Conservation (phyloP, 1,284 basidiomycete genomes). For the Cryptococcus sp. region DNA sequence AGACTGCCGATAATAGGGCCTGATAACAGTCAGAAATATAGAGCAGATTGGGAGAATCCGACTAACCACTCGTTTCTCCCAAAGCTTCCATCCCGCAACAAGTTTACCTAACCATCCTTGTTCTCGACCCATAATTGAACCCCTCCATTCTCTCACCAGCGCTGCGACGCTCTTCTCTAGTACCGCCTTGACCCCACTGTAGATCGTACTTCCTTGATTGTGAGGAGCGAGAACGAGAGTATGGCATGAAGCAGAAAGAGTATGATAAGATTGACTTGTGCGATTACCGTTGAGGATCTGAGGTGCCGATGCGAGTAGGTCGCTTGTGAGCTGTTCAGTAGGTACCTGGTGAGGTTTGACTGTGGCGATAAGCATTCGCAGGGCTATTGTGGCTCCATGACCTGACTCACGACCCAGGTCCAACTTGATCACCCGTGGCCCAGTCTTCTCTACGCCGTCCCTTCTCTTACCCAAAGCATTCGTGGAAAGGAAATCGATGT, state of each 20-base stretch:
- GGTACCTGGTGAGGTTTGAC: neutral
- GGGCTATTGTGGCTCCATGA: neutral
- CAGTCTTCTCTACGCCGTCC: neutral
- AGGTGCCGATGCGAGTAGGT: constrained; percentile 17
- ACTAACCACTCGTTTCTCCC: constrained; percentile 26
- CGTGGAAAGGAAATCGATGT: constrained; percentile 28
- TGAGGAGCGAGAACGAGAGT: constrained; percentile 20
- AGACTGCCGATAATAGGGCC: constrained; percentile 33
- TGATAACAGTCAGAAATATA: constrained; percentile 4
- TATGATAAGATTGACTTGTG: constrained; percentile 23
- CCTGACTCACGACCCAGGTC: constrained; percentile 5
- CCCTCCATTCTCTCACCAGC: constrained; percentile 25
- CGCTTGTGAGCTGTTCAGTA: constrained; percentile 5
- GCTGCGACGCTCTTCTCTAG: constrained; percentile 12
- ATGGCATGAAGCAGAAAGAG: constrained; percentile 23
- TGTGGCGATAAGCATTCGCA: neutral
- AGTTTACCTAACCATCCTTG: constrained; percentile 25
- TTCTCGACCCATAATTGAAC: constrained; percentile 25
- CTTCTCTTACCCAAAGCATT: constrained; percentile 7
- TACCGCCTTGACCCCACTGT: constrained; percentile 20
- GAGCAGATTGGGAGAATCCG: neutral
- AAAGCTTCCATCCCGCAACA: constrained; percentile 23
- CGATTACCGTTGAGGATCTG: constrained; percentile 23
- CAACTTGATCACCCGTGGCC: constrained; percentile 14
- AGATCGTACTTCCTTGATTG: constrained; percentile 16